A percentile compares a stretch with the other conserved stretches of the same genome.
Evolutionary conservation across 176 grass and related monocot species (phyloP).

Genomic region (Elaeis guineensis): DNA sequence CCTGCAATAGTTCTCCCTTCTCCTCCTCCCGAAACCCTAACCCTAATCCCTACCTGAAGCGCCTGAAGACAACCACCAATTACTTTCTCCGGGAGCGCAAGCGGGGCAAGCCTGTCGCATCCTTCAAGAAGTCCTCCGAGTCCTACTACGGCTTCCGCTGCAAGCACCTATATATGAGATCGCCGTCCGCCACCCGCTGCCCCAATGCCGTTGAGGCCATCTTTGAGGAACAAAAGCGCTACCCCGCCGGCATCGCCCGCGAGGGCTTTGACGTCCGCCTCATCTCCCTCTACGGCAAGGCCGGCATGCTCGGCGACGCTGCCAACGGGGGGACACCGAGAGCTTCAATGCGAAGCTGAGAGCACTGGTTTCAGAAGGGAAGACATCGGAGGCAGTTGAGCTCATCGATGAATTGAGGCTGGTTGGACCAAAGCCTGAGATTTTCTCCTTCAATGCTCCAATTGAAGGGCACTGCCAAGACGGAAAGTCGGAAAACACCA

Average conservation of each 20-base stretch:
- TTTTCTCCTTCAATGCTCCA: constrained; percentile 44
- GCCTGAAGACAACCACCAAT: background rate
- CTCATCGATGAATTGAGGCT: constrained; percentile 35
- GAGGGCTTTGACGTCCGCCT: constrained; percentile 40
- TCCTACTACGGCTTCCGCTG: constrained; percentile 30
- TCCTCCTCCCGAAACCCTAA: no score
- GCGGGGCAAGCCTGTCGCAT: constrained; percentile 42
- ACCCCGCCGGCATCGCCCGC: constrained; percentile 16
- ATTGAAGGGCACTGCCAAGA: constrained; percentile 37
- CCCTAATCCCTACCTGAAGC: background rate
- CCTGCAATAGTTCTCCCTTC: no score
- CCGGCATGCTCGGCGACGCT: constrained; percentile 42
- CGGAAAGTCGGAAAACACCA: constrained; percentile 42
- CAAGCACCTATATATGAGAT: constrained; percentile 33
- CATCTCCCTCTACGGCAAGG: constrained; percentile 45
- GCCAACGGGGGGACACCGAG: constrained; percentile 19
- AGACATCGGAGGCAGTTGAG: constrained; percentile 24
- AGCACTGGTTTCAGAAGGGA: constrained; percentile 28
- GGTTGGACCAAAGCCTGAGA: constrained; percentile 43
- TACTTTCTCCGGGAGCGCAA: constrained; percentile 22
- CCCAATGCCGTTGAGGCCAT: constrained; percentile 33
- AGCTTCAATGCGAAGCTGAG: constrained; percentile 53
- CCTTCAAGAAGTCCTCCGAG: constrained; percentile 33
- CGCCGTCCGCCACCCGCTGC: constrained; percentile 22
- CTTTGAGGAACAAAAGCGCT: constrained; percentile 47